A percentile compares a stretch with the other conserved stretches of the same genome.
phyloP scores from a whole-genome alignment of 805 yeast species.

The Diddensiella caesifluorescens region DNA sequence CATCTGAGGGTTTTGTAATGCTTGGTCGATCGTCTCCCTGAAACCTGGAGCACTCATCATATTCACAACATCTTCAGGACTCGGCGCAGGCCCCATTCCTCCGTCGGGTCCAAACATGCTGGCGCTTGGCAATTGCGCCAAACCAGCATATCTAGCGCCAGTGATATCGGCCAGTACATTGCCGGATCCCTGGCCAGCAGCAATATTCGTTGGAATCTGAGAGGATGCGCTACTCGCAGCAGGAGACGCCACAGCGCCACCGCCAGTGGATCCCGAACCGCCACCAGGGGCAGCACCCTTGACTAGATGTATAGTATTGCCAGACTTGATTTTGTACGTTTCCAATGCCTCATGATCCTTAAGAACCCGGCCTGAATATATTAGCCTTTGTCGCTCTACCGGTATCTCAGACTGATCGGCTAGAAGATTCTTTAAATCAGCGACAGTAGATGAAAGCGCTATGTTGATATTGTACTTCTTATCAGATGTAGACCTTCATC shows the following conservation, averaged over 20 bases:
- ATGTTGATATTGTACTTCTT: constrained; percentile 66
- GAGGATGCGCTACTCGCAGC: constrained; percentile 21
- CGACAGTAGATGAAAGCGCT: constrained; percentile 49
- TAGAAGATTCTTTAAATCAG: constrained; percentile 62
- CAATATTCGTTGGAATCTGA: constrained; percentile 66
- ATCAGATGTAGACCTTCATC: constrained; percentile 51
- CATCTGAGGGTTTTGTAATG: constrained; percentile 86
- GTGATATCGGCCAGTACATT: constrained; percentile 90
- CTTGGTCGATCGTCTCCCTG: constrained; percentile 74
- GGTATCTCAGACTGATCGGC: constrained; percentile 61
- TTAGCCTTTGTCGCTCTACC: constrained; percentile 76
- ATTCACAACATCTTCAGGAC: constrained; percentile 64
- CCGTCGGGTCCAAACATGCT: constrained; percentile 93
- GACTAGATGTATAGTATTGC: constrained; percentile 85
- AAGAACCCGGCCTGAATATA: constrained; percentile 89
- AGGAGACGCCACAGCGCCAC: constrained; percentile 21
- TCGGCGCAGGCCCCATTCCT: constrained; percentile 75
- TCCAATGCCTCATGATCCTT: constrained; percentile 75
- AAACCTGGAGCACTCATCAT: constrained; percentile 79
- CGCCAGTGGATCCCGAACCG: constrained; percentile 23
- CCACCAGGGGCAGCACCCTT: constrained; percentile 58
- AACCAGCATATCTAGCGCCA: constrained; percentile 94
- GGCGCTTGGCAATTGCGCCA: constrained; percentile 78
- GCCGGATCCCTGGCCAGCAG: constrained; percentile 84
- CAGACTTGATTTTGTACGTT: constrained; percentile 74